Evolutionary conservation across 2,329 filamentous ascomycete species (phyloP).

Genomic region (Colletotrichum higginsianum): DNA sequence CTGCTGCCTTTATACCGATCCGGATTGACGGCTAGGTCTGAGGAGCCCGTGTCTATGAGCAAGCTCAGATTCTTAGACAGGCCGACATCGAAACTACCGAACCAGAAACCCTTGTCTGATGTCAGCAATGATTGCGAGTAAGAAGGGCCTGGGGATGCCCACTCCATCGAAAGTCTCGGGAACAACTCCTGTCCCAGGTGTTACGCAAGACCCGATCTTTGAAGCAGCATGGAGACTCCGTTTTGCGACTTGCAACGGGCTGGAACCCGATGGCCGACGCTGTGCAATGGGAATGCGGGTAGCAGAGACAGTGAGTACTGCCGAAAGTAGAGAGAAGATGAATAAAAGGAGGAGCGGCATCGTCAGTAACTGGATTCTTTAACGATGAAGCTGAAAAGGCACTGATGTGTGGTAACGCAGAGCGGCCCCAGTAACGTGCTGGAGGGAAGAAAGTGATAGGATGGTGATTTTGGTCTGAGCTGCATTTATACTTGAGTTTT

Average conservation of each 20-base stretch:
- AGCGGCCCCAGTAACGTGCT: neutral
- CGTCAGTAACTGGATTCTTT: neutral
- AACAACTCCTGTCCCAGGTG: neutral
- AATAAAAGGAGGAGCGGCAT: neutral
- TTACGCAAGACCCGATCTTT: neutral
- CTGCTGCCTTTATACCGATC: neutral
- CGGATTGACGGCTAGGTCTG: neutral
- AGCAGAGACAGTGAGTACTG: neutral
- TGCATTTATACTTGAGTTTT: neutral
- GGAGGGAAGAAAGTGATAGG: neutral
- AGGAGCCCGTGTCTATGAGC: conserved; percentile 5
- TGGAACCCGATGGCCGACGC: neutral
- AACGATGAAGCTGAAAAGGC: neutral
- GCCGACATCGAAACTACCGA: neutral
- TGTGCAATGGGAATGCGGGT: neutral
- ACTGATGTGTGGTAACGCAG: neutral
- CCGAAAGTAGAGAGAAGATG: neutral
- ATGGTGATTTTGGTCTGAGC: neutral
- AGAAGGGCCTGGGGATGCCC: neutral
- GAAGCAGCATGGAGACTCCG: neutral
- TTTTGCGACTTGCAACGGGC: neutral
- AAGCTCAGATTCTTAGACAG: neutral
- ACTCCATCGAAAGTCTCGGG: neutral
- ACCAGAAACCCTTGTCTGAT: conserved; percentile 1
- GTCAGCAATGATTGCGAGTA: neutral